These are phyloP conservation scores for Trametes sp. DNA, from an alignment of 1,284 basidiomycete genomes.

Conservation along the genomic window DNA sequence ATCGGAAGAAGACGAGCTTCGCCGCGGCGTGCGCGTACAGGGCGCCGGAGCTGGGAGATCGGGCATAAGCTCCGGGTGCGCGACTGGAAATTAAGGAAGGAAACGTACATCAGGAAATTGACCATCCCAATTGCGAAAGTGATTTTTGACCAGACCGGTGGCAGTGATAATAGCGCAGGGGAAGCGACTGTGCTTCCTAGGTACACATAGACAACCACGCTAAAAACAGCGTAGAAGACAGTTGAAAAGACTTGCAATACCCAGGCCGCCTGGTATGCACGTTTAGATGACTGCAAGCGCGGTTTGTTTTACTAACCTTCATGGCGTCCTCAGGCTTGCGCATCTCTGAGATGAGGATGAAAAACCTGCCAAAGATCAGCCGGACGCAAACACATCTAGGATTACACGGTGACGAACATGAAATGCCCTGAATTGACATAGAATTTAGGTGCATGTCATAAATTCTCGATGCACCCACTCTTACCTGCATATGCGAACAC, in stretches of 20 bases:
- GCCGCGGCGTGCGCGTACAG: conserved; percentile 62
- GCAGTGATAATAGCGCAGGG: conserved; percentile 60
- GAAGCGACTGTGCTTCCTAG: conserved; percentile 64
- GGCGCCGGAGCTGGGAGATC: conserved; percentile 48
- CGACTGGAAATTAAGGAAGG: not conserved
- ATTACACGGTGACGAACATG: conserved; percentile 51
- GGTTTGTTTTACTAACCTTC: conserved; percentile 48
- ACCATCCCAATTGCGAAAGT: conserved; percentile 55
- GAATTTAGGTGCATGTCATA: not conserved
- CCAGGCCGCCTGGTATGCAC: conserved; percentile 52
- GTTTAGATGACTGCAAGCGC: not conserved
- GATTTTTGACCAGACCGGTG: conserved; percentile 57
- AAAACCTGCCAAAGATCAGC: conserved; percentile 48
- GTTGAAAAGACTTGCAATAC: conserved; percentile 61
- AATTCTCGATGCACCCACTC: conserved; percentile 13
- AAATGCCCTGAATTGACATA: conserved; percentile 51
- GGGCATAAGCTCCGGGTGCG: not conserved
- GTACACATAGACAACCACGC: conserved; percentile 63
- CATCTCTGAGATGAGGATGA: conserved; percentile 66
- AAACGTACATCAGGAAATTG: conserved; percentile 58
- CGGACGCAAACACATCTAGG: not conserved
- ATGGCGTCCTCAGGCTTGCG: conserved; percentile 57
- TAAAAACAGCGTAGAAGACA: conserved; percentile 55
- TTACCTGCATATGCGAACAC: conserved; percentile 62
- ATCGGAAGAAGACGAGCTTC: conserved; percentile 67